Base-by-base conservation (phyloP, 2,329 filamentous ascomycete genomes). In the Fusarium sp. region DNA sequence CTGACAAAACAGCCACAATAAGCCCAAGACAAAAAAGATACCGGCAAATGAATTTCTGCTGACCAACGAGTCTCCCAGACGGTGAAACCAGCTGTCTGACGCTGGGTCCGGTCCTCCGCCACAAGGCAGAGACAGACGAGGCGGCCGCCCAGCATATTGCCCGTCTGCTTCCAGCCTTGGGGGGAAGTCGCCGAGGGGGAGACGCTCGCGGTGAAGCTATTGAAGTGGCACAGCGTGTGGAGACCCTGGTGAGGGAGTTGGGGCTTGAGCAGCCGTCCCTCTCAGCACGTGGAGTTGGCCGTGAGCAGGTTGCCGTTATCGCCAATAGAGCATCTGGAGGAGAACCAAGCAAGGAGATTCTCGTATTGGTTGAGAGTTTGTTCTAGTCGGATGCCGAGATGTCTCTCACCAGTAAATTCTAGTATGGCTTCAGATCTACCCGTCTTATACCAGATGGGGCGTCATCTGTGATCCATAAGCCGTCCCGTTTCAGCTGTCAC, bases 41-140 rank as follows among this genome's bases (percentile, higher is more conserved):
- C 40, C 40, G 40, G 40, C 18, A 40, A 40, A 22, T 22, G 13
- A 35, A 59, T 9, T 6, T 6, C 54, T 64, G 66, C 77, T 78
- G 65, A 76, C 73, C 50, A 58, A 67, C 22, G 25, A 47, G 25
- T 14, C 25, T 50, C 35, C 29, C 22, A 74, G 65, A 79, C 71
- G 73, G 74, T 75, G 75, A 71, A 71, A 77, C 70, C 13, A 72
- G 66, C 63, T 68, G 66, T 67, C 71, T 75, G 20, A 71, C 73
- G 18, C 61, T 74, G n/a, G 68, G 56, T 10, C 56, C 67, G 59
- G 68, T 70, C 56, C 63, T 65, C 38, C 63, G 56, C 60, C 66
- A 69, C 67, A 71, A 69, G 42, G 54, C 57, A 65, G 35, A 42
- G 56, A 61, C 50, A 5, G 40, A 27, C 29, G 36, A 22, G 10